A percentile compares a stretch with the other conserved stretches of the same genome.
Evolutionary conservation across 805 yeast species (phyloP).

Genomic region (Metschnikowia amazonensis): DNA sequence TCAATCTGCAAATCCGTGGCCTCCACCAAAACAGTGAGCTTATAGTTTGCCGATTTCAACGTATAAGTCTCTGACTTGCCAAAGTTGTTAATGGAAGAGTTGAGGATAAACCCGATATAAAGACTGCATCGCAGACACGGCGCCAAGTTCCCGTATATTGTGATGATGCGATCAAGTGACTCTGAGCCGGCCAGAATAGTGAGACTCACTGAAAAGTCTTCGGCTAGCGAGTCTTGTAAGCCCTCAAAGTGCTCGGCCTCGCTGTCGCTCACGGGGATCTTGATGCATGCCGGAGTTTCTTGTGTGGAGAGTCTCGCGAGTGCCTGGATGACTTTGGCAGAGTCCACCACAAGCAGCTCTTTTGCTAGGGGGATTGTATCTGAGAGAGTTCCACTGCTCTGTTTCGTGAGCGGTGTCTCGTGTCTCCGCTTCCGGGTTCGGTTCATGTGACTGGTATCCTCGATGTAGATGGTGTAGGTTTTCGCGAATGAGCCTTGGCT

Average conservation of each 20-base stretch:
- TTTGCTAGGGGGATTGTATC: background rate
- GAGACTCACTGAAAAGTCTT: background rate
- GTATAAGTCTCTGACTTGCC: slow-evolving; percentile 23
- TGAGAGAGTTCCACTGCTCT: background rate
- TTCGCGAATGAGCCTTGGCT: slow-evolving; percentile 1
- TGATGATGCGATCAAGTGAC: slow-evolving; percentile 27
- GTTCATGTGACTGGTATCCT: background rate
- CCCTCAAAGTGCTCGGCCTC: slow-evolving; percentile 25
- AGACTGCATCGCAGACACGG: slow-evolving; percentile 24
- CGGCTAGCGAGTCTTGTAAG: slow-evolving; percentile 21
- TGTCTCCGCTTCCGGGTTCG: slow-evolving; percentile 7
- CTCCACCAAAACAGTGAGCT: slow-evolving; percentile 14
- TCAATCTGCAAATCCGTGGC: slow-evolving; percentile 7
- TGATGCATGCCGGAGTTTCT: slow-evolving; percentile 15
- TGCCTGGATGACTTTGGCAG: slow-evolving; percentile 24
- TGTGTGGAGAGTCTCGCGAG: slow-evolving; percentile 18
- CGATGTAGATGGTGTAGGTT: background rate
- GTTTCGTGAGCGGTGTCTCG: slow-evolving; percentile 1
- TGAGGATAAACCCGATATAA: slow-evolving; percentile 25
- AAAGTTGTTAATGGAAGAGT: slow-evolving; percentile 26
- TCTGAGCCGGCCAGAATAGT: slow-evolving; percentile 1
- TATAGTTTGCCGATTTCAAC: slow-evolving; percentile 32
- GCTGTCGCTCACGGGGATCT: slow-evolving; percentile 20
- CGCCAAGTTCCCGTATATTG: slow-evolving; percentile 26
- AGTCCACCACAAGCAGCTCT: slow-evolving; percentile 19